Conservation (phyloP, 768 basidiomycete species). For the Hygrocybe coccinea region DNA sequence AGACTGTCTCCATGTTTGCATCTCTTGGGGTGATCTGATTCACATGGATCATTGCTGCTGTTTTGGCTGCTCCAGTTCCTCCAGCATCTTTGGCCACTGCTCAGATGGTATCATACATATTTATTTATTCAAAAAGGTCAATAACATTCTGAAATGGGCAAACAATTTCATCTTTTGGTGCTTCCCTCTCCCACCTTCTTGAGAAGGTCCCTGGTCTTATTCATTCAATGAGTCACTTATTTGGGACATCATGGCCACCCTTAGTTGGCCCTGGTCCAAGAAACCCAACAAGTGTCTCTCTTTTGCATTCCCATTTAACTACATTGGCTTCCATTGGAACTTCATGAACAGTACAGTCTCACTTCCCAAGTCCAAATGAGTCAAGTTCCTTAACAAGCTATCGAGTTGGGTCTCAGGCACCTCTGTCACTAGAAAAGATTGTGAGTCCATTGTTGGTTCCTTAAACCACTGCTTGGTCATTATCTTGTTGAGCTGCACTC, state of each 20-base stretch:
- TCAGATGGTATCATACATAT: too few relatives aligned
- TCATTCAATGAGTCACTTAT: slow-evolving; percentile 3
- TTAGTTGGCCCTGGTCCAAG: slow-evolving; percentile 6
- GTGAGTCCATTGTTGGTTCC: slow-evolving; percentile 23
- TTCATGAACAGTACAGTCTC: slow-evolving; percentile 19
- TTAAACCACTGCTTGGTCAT: slow-evolving; percentile 29
- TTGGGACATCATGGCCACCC: not conserved
- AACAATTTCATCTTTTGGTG: too few relatives aligned
- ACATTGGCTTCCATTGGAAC: slow-evolving; percentile 31
- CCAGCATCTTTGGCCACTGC: too few relatives aligned
- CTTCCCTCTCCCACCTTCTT: too few relatives aligned
- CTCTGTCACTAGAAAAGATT: not conserved
- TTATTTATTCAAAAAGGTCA: too few relatives aligned
- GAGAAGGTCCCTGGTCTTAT: too few relatives aligned
- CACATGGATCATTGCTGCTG: too few relatives aligned
- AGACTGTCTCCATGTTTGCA: too few relatives aligned
- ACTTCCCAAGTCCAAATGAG: slow-evolving; percentile 7
- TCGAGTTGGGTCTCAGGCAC: not conserved
- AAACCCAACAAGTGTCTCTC: slow-evolving; percentile 12
- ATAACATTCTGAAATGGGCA: too few relatives aligned
- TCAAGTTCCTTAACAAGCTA: not conserved
- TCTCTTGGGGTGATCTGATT: too few relatives aligned
- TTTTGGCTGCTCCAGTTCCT: too few relatives aligned
- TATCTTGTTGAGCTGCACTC: slow-evolving; percentile 16
- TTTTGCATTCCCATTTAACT: slow-evolving; percentile 18